phyloP scores from a whole-genome alignment of 169 alveolate genomes.

The Neospora caninum region DNA sequence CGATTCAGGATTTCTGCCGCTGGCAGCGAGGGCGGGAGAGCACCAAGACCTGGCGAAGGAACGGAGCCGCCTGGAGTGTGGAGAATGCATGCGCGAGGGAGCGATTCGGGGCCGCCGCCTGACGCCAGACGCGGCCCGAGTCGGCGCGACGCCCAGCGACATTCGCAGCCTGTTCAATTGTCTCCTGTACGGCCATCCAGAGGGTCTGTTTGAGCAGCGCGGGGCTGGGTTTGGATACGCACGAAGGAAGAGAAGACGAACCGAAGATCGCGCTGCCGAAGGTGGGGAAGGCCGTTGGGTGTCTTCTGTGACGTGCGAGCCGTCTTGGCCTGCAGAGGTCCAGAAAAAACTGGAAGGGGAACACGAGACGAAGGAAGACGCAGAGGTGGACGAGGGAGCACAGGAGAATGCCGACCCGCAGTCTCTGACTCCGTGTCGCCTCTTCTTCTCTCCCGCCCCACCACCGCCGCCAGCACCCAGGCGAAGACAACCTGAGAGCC shows the following conservation, averaged over 20 bases:
- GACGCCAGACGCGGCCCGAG: neutral
- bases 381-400: neutral
- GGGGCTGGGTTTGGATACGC: neutral
- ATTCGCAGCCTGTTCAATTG: slow-evolving; percentile 14
- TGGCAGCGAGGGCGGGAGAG: neutral
- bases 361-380: neutral
- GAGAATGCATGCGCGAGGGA: neutral
- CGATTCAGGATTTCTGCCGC: neutral
- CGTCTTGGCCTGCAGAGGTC: neutral
- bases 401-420: neutral
- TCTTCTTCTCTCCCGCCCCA: slow-evolving; percentile 4
- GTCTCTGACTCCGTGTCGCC: neutral
- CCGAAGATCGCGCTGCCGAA: neutral
- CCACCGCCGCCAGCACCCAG: slow-evolving; percentile 16
- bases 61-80: neutral
- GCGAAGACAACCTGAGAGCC: neutral
- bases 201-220: neutral
- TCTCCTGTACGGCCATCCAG: slow-evolving; percentile 35
- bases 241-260: neutral
- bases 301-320: neutral
- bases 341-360: neutral
- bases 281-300: too few relatives aligned
- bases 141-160: neutral
- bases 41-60: neutral
- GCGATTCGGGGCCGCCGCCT: neutral